These are phyloP conservation scores for Colletotrichum navitas DNA, from an alignment of 2,329 filamentous ascomycete species.

Conservation along the genomic window DNA sequence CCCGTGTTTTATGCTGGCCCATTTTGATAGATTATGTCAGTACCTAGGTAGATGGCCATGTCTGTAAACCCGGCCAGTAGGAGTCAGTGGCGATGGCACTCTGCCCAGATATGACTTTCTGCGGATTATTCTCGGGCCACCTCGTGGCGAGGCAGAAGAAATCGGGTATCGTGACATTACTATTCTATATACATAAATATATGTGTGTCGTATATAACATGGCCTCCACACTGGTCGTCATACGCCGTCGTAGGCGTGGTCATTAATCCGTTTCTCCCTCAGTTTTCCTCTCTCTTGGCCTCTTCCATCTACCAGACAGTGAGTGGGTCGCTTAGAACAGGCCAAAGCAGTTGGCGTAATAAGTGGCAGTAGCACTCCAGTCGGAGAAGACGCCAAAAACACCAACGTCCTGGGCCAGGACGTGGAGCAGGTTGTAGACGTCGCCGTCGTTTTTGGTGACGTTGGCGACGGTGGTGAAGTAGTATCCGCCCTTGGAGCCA, in stretches of 20 bases:
- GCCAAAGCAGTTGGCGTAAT: slow-evolving; percentile 78
- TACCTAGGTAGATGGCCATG: too few relatives aligned
- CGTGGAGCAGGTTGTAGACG: slow-evolving; percentile 74
- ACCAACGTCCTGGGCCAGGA: slow-evolving; percentile 71
- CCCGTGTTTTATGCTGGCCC: too few relatives aligned
- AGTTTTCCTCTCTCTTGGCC: background rate
- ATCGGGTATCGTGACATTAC: background rate
- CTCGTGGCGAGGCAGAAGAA: background rate
- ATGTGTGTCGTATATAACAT: background rate
- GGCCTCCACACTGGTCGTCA: background rate
- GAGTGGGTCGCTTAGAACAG: slow-evolving; percentile 42
- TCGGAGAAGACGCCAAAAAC: slow-evolving; percentile 75
- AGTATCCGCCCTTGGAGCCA: slow-evolving; percentile 63
- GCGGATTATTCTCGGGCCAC: background rate
- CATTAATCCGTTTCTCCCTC: background rate
- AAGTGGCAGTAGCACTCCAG: slow-evolving; percentile 77
- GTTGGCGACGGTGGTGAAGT: slow-evolving; percentile 68
- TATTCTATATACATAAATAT: background rate
- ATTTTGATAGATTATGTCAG: too few relatives aligned
- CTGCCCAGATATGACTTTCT: too few relatives aligned
- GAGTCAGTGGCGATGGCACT: too few relatives aligned
- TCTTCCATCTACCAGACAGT: background rate
- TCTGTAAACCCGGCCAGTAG: too few relatives aligned
- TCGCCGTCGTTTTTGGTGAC: slow-evolving; percentile 73
- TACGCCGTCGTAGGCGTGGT: slow-evolving; percentile 2